Base-by-base conservation (phyloP, 106 monocot genomes). In the Chionographis japonica region DNA sequence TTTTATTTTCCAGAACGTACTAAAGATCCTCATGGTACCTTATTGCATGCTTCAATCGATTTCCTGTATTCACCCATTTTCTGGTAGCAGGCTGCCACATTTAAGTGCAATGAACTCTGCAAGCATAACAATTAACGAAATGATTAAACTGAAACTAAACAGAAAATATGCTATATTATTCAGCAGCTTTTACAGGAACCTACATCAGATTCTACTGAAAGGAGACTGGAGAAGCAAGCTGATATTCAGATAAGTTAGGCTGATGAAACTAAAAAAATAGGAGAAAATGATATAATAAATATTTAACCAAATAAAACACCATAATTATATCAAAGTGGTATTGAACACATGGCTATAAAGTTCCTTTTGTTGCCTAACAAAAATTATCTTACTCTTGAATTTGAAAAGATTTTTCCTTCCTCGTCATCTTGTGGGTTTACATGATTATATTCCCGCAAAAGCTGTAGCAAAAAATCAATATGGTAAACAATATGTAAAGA, bases 51-150 rank as follows among this genome's bases (percentile, higher is more conserved):
- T 52, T 98, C 97, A 66, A 85, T 90, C 42, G 97, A 98, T 72
- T 98, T 98, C 59, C 82, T 86, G 62, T 77, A 65, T 62, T 98
- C 92, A 12, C 89, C 89, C 89, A 85, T 80, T 80, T 92, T 98
- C 74, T 92, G 97, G 63, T 90, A 81, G 69, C 97, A 98, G n/a
- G 92, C 92, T 55, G 97, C 97, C 40, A 98, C 92, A 79, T 98
- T 92, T 49, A 98, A 71, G 63, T 98, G 89, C 67, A 98, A 75
- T 6, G 80, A 75, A 79, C 85, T 97, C 97, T 97, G 86, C 67
- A 77, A 70, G 19, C n/a, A 69, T 53, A 35, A 75, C 51, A 74
- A 69, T 51, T 4, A 63, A 11, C 56, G 50, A n/a, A 62, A 61
- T 46, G 69, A 71, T 56, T 56, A 72, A 52, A 53, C 17, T 36